Evolutionary conservation across 768 basidiomycete genomes (phyloP).

Genomic region (Mycena polygramma): DNA sequence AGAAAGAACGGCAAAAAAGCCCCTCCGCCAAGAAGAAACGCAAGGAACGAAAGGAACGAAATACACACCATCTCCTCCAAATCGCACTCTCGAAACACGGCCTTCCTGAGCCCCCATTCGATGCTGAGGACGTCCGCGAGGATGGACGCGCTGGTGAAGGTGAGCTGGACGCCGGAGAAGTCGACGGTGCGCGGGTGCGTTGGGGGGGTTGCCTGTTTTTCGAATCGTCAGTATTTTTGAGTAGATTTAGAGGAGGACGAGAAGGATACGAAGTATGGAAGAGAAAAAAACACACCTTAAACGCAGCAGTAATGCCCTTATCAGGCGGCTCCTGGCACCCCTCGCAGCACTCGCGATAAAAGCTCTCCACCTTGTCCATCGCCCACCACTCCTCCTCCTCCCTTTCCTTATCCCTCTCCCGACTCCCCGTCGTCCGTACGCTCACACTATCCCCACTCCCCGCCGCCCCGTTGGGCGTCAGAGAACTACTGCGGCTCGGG

Average conservation of each 20-base stretch:
- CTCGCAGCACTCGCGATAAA: constrained; percentile 88
- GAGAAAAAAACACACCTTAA: constrained; percentile 67
- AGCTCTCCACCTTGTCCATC: constrained; percentile 84
- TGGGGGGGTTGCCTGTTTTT: constrained; percentile 61
- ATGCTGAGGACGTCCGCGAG: constrained; percentile 93
- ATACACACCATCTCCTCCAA: constrained; percentile 81
- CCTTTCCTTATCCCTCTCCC: constrained; percentile 9
- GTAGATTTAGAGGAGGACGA: background rate
- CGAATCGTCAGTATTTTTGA: constrained; percentile 4
- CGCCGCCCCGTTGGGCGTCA: no score
- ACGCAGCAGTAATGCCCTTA: constrained; percentile 71
- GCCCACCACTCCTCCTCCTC: constrained; percentile 84
- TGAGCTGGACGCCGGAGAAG: constrained; percentile 84
- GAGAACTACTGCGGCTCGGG: background rate
- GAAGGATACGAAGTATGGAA: background rate
- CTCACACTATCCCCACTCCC: constrained; percentile 10
- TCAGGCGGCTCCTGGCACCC: constrained; percentile 82
- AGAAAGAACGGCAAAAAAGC: background rate
- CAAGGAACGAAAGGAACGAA: background rate
- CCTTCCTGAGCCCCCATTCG: constrained; percentile 92
- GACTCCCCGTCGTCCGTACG: constrained; percentile 8
- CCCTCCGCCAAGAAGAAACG: background rate
- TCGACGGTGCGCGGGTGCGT: constrained; percentile 79
- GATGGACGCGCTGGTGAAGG: constrained; percentile 76
- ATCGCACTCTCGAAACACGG: constrained; percentile 89